These are phyloP conservation scores for Kalanchoe fedtschenkoi DNA, from an alignment of 164 flowering plant genomes.

Conservation along the genomic window DNA sequence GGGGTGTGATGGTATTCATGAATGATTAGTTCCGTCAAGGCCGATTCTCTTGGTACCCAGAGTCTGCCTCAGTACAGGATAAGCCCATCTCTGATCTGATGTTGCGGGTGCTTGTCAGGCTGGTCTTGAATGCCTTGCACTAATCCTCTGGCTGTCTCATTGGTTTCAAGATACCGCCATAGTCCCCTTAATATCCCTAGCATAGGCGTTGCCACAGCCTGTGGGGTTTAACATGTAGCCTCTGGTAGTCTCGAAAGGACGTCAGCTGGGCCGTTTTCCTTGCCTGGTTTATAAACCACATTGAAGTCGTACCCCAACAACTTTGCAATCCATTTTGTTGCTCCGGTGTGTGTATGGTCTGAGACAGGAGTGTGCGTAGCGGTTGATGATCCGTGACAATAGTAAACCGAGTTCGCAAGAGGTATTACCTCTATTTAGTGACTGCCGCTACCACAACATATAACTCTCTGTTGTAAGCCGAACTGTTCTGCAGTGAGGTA, in stretches of 20 bases:
- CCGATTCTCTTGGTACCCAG: neutral
- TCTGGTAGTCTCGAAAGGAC: neutral
- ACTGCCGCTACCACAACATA: neutral
- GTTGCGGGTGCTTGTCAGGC: neutral
- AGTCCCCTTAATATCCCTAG: too few relatives aligned
- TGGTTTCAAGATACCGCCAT: too few relatives aligned
- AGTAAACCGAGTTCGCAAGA: neutral
- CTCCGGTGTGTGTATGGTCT: neutral
- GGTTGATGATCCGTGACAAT: constrained; percentile 1
- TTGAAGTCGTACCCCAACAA: neutral
- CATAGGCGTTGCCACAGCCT: too few relatives aligned
- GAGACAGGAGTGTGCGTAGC: neutral
- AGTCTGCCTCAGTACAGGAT: too few relatives aligned
- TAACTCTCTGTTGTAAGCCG: neutral
- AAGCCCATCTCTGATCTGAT: neutral
- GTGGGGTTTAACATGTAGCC: too few relatives aligned
- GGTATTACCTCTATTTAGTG: neutral
- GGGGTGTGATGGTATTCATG: too few relatives aligned
- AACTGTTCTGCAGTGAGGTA: neutral
- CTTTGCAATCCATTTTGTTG: neutral
- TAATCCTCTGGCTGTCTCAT: too few relatives aligned
- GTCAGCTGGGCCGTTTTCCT: neutral
- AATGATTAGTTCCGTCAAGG: too few relatives aligned
- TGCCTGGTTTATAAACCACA: neutral
- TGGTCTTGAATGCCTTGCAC: too few relatives aligned